These are phyloP conservation scores for Triticum dicoccoides DNA, from an alignment of 176 grass and related monocot species.

Conservation along the genomic window DNA sequence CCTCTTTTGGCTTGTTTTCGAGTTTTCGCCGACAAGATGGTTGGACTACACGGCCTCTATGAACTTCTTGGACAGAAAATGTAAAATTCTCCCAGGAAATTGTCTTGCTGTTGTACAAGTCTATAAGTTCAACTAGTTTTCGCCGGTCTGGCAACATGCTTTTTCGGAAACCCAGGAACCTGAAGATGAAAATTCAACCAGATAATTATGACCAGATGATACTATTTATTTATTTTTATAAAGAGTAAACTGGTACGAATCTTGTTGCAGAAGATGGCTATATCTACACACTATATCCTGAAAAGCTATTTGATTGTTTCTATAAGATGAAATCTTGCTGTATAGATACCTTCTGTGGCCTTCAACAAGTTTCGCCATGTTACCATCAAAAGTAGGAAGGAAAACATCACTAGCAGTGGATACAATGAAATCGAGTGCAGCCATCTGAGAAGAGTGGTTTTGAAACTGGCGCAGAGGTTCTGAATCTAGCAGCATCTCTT, in stretches of 20 bases:
- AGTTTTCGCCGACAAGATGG: slow-evolving; percentile 66
- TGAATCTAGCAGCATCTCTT: slow-evolving; percentile 77
- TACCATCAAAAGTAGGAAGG: slow-evolving; percentile 88
- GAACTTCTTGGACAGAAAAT: slow-evolving; percentile 47
- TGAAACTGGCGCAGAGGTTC: slow-evolving; percentile 70
- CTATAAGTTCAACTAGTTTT: slow-evolving; percentile 66
- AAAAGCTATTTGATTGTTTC: slow-evolving; percentile 13
- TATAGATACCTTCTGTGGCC: slow-evolving; percentile 72
- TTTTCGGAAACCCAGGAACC: slow-evolving; percentile 68
- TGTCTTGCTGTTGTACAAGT: slow-evolving; percentile 65
- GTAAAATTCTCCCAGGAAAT: slow-evolving; percentile 74
- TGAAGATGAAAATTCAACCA: slow-evolving; percentile 24
- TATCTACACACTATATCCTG: background rate
- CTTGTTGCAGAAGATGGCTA: background rate
- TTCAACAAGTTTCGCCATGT: slow-evolving; percentile 93
- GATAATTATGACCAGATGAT: background rate
- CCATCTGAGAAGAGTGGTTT: slow-evolving; percentile 98
- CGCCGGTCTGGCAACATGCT: slow-evolving; percentile 67
- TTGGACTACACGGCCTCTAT: slow-evolving; percentile 47
- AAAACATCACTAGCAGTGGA: slow-evolving; percentile 87
- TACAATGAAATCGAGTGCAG: slow-evolving; percentile 93
- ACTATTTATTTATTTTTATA: background rate
- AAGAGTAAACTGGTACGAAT: background rate
- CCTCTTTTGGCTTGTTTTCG: slow-evolving; percentile 78
- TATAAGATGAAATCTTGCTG: slow-evolving; percentile 1